A percentile compares a stretch with the other conserved stretches of the same genome.
Evolutionary conservation across 2,329 filamentous ascomycete genomes (phyloP).

Genomic region (Dactylellina haptotyla): DNA sequence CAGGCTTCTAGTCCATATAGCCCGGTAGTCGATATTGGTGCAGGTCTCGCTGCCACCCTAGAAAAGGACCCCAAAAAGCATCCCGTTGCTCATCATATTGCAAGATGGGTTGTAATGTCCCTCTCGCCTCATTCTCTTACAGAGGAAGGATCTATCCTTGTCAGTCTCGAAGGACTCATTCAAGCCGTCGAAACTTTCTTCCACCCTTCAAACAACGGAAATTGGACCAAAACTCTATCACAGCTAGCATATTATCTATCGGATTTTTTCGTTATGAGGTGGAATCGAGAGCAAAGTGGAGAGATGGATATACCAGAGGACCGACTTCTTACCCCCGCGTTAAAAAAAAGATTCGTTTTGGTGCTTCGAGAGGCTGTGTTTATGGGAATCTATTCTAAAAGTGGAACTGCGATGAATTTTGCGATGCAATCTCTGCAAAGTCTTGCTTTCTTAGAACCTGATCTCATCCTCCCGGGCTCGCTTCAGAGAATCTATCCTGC

Average conservation of each 20-base stretch:
- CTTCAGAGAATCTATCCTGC: conserved; percentile 96
- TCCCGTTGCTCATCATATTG: conserved; percentile 89
- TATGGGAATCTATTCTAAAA: conserved; percentile 98
- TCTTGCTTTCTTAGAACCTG: conserved; percentile 87
- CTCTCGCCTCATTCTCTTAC: conserved; percentile 84
- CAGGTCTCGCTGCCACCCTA: conserved; percentile 84
- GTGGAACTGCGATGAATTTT: conserved; percentile 87
- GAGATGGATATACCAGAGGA: conserved; percentile 87
- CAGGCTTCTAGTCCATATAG: conserved; percentile 95
- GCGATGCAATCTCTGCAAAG: conserved; percentile 90
- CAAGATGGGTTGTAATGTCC: conserved; percentile 91
- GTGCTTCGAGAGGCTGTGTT: conserved; percentile 92
- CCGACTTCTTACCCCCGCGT: conserved; percentile 78
- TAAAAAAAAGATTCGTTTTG: conserved; percentile 89
- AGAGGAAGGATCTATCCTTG: conserved; percentile 79
- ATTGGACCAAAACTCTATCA: conserved; percentile 88
- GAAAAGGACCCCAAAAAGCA: conserved; percentile 95
- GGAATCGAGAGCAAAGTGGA: conserved; percentile 92
- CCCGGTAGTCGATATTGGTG: conserved; percentile 78
- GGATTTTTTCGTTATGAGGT: conserved; percentile 96
- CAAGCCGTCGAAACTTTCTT: conserved; percentile 98
- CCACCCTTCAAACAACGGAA: conserved; percentile 93
- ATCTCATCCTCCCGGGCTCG: conserved; percentile 89
- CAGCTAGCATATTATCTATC: conserved; percentile 92
- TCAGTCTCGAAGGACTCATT: conserved; percentile 87